Evolutionary conservation across 495 filamentous ascomycete species (phyloP).

Genomic region (Margaritispora aquatica): DNA sequence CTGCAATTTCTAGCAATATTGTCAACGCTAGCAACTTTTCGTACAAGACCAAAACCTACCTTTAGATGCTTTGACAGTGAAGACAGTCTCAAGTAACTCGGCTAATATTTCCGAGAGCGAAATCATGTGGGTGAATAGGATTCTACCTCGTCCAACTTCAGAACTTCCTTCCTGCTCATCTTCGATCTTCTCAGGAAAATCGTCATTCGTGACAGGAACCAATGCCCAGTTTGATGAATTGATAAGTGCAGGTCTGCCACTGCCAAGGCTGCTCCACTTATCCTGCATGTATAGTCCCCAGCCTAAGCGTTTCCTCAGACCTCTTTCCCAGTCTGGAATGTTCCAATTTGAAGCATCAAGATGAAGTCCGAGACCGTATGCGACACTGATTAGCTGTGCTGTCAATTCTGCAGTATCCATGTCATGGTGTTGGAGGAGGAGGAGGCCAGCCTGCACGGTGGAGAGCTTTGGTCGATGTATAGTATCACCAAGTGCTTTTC

Average conservation of each 20-base stretch:
- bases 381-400: constrained; percentile 73
- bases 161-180: constrained; percentile 52
- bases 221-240: constrained; percentile 78
- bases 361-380: constrained; percentile 78
- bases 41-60: background rate
- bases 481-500: constrained; percentile 64
- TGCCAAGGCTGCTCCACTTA: constrained; percentile 82
- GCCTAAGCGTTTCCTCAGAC: constrained; percentile 73
- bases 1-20: constrained; percentile 25
- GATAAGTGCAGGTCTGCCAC: constrained; percentile 78
- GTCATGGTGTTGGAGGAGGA: constrained; percentile 85
- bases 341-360: constrained; percentile 79
- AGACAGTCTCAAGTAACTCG: constrained; percentile 74
- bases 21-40: no score
- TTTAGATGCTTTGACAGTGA: constrained; percentile 57
- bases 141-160: constrained; percentile 61
- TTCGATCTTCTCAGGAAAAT: constrained; percentile 63
- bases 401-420: constrained; percentile 80
- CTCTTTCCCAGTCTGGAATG: constrained; percentile 80
- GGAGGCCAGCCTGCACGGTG: constrained; percentile 82
- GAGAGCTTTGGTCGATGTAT: constrained; percentile 84
- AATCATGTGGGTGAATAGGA: constrained; percentile 67
- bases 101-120: constrained; percentile 66
- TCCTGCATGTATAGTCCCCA: constrained; percentile 92
- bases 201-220: constrained; percentile 53